Evolutionary conservation across 805 yeast genomes (phyloP).

Genomic region (Tetrapisispora iriomotensis): DNA sequence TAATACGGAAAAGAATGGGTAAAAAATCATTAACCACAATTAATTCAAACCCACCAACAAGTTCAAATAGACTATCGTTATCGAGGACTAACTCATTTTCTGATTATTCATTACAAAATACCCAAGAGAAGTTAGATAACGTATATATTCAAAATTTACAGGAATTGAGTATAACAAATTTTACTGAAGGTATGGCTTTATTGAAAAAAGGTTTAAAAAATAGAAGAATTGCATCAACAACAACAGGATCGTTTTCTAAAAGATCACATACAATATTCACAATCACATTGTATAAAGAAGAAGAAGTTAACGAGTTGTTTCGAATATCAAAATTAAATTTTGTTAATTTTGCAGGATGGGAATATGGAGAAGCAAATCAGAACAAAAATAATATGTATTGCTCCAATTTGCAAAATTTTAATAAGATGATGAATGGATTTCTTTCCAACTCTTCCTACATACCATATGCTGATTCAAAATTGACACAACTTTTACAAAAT

Average conservation of each 20-base stretch:
- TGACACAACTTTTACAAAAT: constrained; percentile 66
- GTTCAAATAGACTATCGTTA: not conserved
- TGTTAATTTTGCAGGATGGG: constrained; percentile 94
- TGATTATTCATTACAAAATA: not conserved
- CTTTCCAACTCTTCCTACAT: constrained; percentile 52
- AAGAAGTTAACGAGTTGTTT: constrained; percentile 35
- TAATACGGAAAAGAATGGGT: constrained; percentile 7
- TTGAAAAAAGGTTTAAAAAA: constrained; percentile 62
- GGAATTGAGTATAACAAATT: constrained; percentile 54
- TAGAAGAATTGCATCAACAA: constrained; percentile 60
- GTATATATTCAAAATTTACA: constrained; percentile 63
- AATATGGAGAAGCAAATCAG: constrained; percentile 90
- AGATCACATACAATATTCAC: constrained; percentile 87
- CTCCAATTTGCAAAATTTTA: constrained; percentile 54
- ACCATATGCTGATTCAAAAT: constrained; percentile 76
- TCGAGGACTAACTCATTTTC: constrained; percentile 4
- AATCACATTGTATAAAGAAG: constrained; percentile 53
- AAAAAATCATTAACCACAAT: not conserved
- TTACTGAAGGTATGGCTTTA: constrained; percentile 52
- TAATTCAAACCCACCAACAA: not conserved
- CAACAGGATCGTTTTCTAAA: constrained; percentile 56
- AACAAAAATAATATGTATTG: constrained; percentile 59
- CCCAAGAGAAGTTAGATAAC: constrained; percentile 41
- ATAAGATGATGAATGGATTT: constrained; percentile 73
- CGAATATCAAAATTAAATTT: constrained; percentile 40